phyloP scores from a whole-genome alignment of 768 basidiomycete genomes.

The Kwoniella newhampshirensis region DNA sequence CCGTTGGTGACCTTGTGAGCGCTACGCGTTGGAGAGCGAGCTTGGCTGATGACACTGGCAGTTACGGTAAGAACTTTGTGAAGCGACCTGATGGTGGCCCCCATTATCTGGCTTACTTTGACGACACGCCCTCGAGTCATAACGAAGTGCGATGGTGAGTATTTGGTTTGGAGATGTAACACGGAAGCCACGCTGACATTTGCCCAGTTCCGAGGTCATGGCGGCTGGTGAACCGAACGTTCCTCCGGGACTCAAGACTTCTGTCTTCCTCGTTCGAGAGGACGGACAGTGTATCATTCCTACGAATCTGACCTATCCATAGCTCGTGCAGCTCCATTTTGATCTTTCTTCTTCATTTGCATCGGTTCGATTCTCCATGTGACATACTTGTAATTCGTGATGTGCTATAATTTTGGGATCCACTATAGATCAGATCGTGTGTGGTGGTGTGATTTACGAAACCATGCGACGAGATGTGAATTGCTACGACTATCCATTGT shows the following conservation, averaged over 20 bases:
- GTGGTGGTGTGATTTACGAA: too few relatives aligned
- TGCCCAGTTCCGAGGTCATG: slow-evolving; percentile 31
- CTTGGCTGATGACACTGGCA: slow-evolving; percentile 4
- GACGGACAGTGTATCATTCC: slow-evolving; percentile 45
- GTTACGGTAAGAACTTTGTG: slow-evolving; percentile 40
- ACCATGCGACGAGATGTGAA: too few relatives aligned
- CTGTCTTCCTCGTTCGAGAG: slow-evolving; percentile 42
- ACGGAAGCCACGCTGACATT: neutral
- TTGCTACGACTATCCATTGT: too few relatives aligned
- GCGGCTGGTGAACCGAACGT: slow-evolving; percentile 22
- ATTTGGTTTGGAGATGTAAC: neutral
- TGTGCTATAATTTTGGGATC: too few relatives aligned
- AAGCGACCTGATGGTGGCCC: slow-evolving; percentile 23
- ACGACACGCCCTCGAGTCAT: slow-evolving; percentile 31
- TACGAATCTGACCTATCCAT: slow-evolving; percentile 32
- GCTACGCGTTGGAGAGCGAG: neutral
- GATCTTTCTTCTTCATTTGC: neutral
- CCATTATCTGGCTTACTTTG: slow-evolving; percentile 40
- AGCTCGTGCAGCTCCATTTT: neutral
- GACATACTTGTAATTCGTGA: too few relatives aligned
- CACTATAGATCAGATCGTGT: neutral
- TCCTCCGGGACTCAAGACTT: slow-evolving; percentile 2
- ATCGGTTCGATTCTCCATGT: neutral
- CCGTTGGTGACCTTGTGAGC: slow-evolving; percentile 47
- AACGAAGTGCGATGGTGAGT: slow-evolving; percentile 48